Evolutionary conservation across 2,329 filamentous ascomycete species (phyloP), one percentile per base, ranked within the genome.

Genomic region (Thielaviopsis punctulata): DNA sequence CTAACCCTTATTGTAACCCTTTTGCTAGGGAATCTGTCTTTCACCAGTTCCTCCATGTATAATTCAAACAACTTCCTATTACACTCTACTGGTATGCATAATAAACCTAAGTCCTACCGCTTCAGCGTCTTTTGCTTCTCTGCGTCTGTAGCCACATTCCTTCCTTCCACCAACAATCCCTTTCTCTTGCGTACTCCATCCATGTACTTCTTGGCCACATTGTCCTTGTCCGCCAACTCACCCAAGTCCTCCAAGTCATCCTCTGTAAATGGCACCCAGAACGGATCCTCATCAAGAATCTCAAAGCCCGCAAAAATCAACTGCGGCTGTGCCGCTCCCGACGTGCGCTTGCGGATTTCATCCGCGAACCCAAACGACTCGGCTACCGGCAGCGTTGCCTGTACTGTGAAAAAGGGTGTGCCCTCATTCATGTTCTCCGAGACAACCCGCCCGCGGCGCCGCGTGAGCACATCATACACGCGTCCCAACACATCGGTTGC

Each of bases 391-490:
- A 98, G 75, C 1, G 89, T 73, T 0, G 89, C 85, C 51, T 84
- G 76, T 63, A 98, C 94, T 4, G 87, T 95, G 72, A 95, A 98
- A 68, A 95, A 96, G 1, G 90, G 89, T 0, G 87, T 95, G 22
- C 92, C 90, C 63, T 95, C 88, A 60, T 95, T 93, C 72, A 98
- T 85, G 19, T 81, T 80, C 67, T 98, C 92, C 9, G 84, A 84
- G 21, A 94, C 78, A 51, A 98, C 93, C 36, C 82, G 83, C 23
- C 92, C 92, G 30, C 89, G 82, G 4, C 92, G 85, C 1, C 90
- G 83, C 27, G 90, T 95, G n/a, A 98, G 80, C n/a, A 96, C 90
- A 59, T 86, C 86, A 72, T 98, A 98, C 30, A 96, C 92, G 25
- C 87, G 82, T 21, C 92, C 92, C 4, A 98, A 79, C 43, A 96